Evolutionary conservation across 192 early-diverging fungal genomes (phyloP).

Genomic region (Umbelopsis sp.): DNA sequence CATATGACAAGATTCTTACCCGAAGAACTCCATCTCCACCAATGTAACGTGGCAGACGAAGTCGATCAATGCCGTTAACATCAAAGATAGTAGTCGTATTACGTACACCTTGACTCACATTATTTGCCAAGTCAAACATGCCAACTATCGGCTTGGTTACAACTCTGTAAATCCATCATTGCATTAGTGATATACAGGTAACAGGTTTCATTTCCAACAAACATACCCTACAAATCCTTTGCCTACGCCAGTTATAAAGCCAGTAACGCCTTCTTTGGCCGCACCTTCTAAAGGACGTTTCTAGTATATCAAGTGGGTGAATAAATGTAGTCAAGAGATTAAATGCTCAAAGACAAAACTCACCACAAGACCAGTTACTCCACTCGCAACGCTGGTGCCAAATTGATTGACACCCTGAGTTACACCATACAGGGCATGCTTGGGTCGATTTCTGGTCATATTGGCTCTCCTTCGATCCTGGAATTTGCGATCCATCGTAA

Average conservation of each 20-base stretch:
- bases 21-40: slow-evolving; percentile 69
- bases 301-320: background rate
- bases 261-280: slow-evolving; percentile 71
- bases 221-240: slow-evolving; percentile 73
- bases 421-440: slow-evolving; percentile 82
- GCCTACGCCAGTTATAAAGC: slow-evolving; percentile 84
- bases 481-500: slow-evolving; percentile 83
- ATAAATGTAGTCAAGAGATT: background rate
- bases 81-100: slow-evolving; percentile 86
- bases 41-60: slow-evolving; percentile 75
- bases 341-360: background rate
- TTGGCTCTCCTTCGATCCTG: slow-evolving; percentile 72
- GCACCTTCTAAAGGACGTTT: slow-evolving; percentile 81
- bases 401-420: slow-evolving; percentile 78
- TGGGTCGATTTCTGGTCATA: slow-evolving; percentile 75
- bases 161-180: slow-evolving; percentile 40
- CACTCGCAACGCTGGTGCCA: slow-evolving; percentile 73
- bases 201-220: background rate
- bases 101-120: slow-evolving; percentile 80
- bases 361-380: slow-evolving; percentile 76
- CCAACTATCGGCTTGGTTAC: slow-evolving; percentile 88
- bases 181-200: background rate
- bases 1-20: slow-evolving; percentile 17
- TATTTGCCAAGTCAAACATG: slow-evolving; percentile 82
- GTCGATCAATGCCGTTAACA: slow-evolving; percentile 73